Evolutionary conservation across 2,329 filamentous ascomycete species (phyloP).

Genomic region (Mollisiaceae sp.): DNA sequence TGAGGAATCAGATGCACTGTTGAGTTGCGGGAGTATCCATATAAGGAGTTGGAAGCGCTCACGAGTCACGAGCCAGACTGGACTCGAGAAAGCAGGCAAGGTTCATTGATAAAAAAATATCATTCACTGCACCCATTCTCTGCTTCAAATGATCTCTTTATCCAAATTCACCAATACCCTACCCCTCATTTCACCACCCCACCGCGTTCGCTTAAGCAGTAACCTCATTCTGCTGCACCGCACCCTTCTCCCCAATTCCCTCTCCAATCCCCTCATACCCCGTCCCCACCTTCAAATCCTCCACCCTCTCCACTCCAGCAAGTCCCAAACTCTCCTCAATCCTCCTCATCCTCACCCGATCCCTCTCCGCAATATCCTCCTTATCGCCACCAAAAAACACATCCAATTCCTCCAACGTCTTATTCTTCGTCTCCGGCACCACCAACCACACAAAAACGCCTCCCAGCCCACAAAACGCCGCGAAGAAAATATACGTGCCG

Average conservation of each 20-base stretch:
- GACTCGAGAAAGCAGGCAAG: no score
- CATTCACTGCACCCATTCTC: no score
- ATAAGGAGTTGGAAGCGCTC: no score
- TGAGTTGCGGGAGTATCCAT: no score
- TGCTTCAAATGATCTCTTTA: not conserved
- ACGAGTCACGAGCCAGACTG: no score
- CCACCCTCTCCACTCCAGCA: not conserved
- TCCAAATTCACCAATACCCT: not conserved
- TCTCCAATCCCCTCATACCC: not conserved
- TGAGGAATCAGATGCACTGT: no score
- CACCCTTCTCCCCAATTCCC: not conserved
- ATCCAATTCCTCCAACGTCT: constrained; percentile 60
- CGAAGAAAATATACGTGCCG: constrained; percentile 63
- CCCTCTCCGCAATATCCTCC: not conserved
- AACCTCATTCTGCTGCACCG: not conserved
- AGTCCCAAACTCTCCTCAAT: not conserved
- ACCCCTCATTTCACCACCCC: not conserved
- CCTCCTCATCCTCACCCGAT: not conserved
- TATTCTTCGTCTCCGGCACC: constrained; percentile 60
- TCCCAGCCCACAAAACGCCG: constrained; percentile 51
- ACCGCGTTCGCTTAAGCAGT: not conserved
- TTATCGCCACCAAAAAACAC: constrained; percentile 40
- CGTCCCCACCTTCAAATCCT: not conserved
- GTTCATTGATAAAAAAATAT: no score
- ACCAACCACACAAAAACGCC: constrained; percentile 50